Evolutionary conservation across 257 asterid genomes (phyloP).

Genomic region (Solanum piurae): DNA sequence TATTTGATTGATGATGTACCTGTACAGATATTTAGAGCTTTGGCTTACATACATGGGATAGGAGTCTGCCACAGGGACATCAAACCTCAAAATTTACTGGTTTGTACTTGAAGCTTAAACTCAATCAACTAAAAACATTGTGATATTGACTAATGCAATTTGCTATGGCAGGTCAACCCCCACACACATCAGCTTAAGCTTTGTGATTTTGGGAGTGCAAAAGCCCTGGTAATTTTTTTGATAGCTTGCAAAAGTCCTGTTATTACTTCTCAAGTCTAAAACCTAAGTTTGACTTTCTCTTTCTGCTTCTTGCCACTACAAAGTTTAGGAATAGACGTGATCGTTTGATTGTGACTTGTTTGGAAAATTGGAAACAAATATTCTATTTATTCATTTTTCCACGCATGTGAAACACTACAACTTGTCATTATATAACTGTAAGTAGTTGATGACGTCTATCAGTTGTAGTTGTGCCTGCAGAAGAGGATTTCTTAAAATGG

Average conservation of each 20-base stretch:
- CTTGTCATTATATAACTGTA: neutral
- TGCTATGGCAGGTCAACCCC: constrained; percentile 44
- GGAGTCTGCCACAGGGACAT: constrained; percentile 66
- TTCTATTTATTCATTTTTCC: neutral
- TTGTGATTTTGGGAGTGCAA: constrained; percentile 75
- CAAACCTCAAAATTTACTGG: constrained; percentile 64
- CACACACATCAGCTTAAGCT: constrained; percentile 57
- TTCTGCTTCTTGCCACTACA: neutral
- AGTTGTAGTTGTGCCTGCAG: neutral
- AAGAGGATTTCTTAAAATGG: neutral
- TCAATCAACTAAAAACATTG: neutral
- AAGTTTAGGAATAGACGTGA: neutral
- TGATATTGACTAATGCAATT: neutral
- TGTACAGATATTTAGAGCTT: constrained; percentile 52
- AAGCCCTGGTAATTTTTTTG: constrained; percentile 39
- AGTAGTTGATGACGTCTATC: neutral
- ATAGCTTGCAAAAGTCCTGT: neutral
- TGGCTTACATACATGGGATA: constrained; percentile 46
- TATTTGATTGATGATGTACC: neutral
- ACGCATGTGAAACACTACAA: neutral
- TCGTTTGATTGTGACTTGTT: neutral
- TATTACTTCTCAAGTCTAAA: neutral
- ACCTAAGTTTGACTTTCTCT: neutral
- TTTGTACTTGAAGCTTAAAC: constrained; percentile 9
- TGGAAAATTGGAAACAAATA: neutral